Evolutionary conservation across 2,329 filamentous ascomycete genomes (phyloP).

Genomic region (Sphaerulina musiva): DNA sequence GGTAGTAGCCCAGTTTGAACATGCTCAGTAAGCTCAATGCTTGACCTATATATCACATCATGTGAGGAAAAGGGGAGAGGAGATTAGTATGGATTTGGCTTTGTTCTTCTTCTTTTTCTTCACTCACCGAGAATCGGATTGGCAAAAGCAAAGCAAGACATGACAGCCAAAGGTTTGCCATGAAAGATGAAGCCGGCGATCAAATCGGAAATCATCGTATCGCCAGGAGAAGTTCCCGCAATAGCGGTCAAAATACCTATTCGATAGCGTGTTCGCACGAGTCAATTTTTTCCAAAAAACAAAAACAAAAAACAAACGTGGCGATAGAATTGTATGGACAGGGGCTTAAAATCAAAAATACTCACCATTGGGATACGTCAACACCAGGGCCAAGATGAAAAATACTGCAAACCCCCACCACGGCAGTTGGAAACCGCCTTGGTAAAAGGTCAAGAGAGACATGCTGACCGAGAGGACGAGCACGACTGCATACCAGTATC

Average conservation of each 20-base stretch:
- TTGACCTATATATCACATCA: neutral
- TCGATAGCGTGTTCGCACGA: neutral
- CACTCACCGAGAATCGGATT: neutral
- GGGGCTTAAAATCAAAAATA: neutral
- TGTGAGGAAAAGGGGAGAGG: too few species aligned
- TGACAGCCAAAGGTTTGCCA: neutral
- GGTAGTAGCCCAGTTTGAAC: neutral
- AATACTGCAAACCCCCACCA: neutral
- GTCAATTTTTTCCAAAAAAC: too few species aligned
- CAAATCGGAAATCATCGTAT: neutral
- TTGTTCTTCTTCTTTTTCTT: too few species aligned
- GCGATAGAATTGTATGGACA: too few species aligned
- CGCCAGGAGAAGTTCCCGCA: neutral
- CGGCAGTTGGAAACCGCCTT: neutral
- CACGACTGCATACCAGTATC: neutral
- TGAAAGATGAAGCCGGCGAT: neutral
- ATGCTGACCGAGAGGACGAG: neutral
- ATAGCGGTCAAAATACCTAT: neutral
- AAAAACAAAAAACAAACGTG: too few species aligned
- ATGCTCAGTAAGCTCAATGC: neutral
- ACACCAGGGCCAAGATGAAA: neutral
- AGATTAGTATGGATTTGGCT: too few species aligned
- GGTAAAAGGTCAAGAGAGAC: neutral
- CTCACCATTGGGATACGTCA: neutral
- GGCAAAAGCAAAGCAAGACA: neutral